These are phyloP conservation scores for Didymellaceae sp. DNA, from an alignment of 2,329 filamentous ascomycete species.

Conservation along the genomic window DNA sequence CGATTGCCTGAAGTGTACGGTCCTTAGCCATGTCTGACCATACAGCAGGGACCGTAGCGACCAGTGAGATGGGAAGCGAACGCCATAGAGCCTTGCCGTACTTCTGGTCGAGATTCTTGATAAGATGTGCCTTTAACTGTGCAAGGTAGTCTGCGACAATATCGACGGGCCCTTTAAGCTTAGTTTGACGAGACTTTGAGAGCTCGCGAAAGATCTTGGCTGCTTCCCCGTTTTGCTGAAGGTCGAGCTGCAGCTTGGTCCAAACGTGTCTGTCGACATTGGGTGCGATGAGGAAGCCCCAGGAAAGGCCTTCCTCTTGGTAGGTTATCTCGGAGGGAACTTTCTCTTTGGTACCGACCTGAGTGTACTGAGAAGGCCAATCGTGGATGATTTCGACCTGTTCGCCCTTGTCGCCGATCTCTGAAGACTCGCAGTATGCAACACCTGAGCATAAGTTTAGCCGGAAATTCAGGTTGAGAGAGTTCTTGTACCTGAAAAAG, in stretches of 20 bases:
- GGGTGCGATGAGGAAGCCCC: slow-evolving; percentile 24
- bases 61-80: slow-evolving; percentile 25
- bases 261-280: slow-evolving; percentile 39
- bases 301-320: slow-evolving; percentile 12
- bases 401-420: slow-evolving; percentile 5
- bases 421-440: slow-evolving; percentile 38
- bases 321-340: slow-evolving; percentile 36
- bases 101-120: slow-evolving; percentile 29
- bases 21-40: slow-evolving; percentile 37
- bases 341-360: slow-evolving; percentile 39
- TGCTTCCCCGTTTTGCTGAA: slow-evolving; percentile 18
- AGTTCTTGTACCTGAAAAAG: slow-evolving; percentile 32
- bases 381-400: slow-evolving; percentile 33
- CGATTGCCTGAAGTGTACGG: slow-evolving; percentile 25
- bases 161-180: slow-evolving; percentile 30
- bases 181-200: too few species aligned
- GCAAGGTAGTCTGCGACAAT: slow-evolving; percentile 41
- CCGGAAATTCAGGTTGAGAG: neutral
- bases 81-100: slow-evolving; percentile 31
- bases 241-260: slow-evolving; percentile 42
- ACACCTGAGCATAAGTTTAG: slow-evolving; percentile 28
- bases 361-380: slow-evolving; percentile 34
- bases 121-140: slow-evolving; percentile 25
- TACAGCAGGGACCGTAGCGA: slow-evolving; percentile 35
- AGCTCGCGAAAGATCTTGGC: too few species aligned